phyloP scores from a whole-genome alignment of 2,329 filamentous ascomycete species.

The Claviceps fusiformis region DNA sequence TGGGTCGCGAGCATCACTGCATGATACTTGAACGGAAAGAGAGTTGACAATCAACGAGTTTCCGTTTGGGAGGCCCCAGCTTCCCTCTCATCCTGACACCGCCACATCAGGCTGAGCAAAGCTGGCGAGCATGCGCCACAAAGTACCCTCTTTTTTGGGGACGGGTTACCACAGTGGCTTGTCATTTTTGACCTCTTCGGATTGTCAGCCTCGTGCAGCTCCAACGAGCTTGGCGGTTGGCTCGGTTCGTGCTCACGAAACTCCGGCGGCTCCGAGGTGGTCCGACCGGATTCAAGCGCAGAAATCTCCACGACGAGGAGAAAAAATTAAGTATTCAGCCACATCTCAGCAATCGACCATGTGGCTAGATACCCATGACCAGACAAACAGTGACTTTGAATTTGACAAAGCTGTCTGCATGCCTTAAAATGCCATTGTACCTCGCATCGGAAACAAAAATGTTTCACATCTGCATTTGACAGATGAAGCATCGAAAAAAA shows the following conservation, averaged over 20 bases:
- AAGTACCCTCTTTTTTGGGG: background rate
- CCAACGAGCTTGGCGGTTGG: background rate
- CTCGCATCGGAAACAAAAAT: too few relatives aligned
- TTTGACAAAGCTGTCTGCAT: background rate
- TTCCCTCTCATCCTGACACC: background rate
- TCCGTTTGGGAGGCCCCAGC: background rate
- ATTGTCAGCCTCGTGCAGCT: background rate
- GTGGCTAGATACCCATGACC: conserved; percentile 8
- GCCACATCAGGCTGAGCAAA: conserved; percentile 1
- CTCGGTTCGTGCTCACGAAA: conserved; percentile 6
- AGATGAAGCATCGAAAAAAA: background rate
- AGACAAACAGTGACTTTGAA: background rate
- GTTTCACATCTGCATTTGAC: background rate
- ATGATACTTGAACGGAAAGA: background rate
- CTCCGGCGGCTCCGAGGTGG: conserved; percentile 19
- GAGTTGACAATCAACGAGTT: background rate
- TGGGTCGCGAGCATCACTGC: background rate
- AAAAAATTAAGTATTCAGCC: conserved; percentile 8
- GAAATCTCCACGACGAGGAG: background rate
- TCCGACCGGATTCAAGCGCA: conserved; percentile 10
- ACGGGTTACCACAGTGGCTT: background rate
- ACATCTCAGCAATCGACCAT: conserved; percentile 1
- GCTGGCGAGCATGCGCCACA: conserved; percentile 3
- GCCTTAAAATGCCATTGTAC: too few relatives aligned
- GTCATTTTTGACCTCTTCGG: background rate